Evolutionary conservation across 805 yeast genomes (phyloP), one percentile per base, ranked within the genome.

Genomic region (Maudiozyma saulgeensis): DNA sequence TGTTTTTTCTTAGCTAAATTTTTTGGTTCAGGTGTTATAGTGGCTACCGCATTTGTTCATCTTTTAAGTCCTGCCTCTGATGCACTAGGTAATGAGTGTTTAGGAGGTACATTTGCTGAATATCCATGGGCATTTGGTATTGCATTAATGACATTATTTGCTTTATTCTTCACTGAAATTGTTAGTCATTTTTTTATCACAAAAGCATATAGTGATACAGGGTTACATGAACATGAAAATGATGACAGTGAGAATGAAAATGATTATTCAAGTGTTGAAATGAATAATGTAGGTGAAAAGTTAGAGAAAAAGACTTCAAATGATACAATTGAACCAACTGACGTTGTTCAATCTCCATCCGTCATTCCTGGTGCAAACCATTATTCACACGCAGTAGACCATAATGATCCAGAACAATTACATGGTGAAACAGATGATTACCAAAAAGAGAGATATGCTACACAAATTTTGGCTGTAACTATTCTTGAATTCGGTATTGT

Each of bases 11-110:
- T 79, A 45, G 79, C 84, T 46, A 84, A 83, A 58, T 51, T 87
- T 68, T 82, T 82, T 57, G 91, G 91, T 56, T 75, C 87, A 4
- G 91, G 91, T 47, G 90, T 84, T 43, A 84, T 84, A 56, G 70
- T 84, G 3, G 84, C 90, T 11, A 84, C 91, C 7, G 87, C 88
- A 0, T 84, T 81, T 56, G 75, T 84, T 51, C 91, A 84, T 66
- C 64, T 82, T 49, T 68, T 82, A 57, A 72, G 73, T 48, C 82
- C 82, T 2, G 84, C 82, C 4, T 28, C 45, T 5, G 60, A 56
- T 16, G 54, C 53, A 7, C 38, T 56, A 38, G 59, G 73, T 1
- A 60, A 76, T 44, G 76, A 69, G 9, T 85, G 93, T 68, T 70
- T 85, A 26, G 85, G 86, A 12, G 82, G 80, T 37, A 74, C 76